phyloP scores from a whole-genome alignment of 1,139 yeast species.

The Candida mesenterica region DNA sequence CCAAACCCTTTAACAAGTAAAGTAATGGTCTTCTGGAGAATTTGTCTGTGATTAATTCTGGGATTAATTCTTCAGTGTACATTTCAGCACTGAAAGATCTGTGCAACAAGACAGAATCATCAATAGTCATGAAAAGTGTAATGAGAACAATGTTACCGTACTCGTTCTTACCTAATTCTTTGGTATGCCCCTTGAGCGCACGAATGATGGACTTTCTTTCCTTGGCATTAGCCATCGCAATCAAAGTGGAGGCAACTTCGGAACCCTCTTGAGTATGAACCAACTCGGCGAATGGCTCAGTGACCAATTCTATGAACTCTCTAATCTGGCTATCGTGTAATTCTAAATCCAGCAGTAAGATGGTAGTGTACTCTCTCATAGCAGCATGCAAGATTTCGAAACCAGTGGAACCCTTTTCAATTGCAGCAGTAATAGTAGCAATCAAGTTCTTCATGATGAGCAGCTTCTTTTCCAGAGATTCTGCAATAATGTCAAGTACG shows the following conservation, averaged over 20 bases:
- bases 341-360: conserved; percentile 53
- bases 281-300: conserved; percentile 89
- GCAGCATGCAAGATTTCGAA: conserved; percentile 96
- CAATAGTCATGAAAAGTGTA: conserved; percentile 81
- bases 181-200: conserved; percentile 69
- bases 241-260: conserved; percentile 78
- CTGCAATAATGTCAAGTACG: conserved; percentile 64
- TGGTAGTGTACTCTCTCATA: conserved; percentile 81
- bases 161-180: conserved; percentile 77
- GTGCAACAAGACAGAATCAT: conserved; percentile 82
- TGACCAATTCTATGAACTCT: conserved; percentile 78
- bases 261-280: conserved; percentile 95
- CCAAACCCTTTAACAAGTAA: conserved; percentile 75
- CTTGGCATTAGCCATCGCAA: conserved; percentile 86
- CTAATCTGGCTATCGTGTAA: conserved; percentile 60
- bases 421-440: conserved; percentile 86
- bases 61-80: conserved; percentile 52
- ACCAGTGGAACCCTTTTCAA: conserved; percentile 94
- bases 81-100: conserved; percentile 69
- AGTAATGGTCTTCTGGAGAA: conserved; percentile 87
- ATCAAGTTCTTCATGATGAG: conserved; percentile 72
- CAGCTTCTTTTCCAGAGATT: conserved; percentile 79
- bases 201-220: conserved; percentile 81
- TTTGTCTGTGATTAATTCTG: conserved; percentile 64
- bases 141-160: conserved; percentile 81